Evolutionary conservation across 176 grass and related monocot species (phyloP), one percentile per base, ranked within the genome.

Genomic region (Cenchrus purpureus): DNA sequence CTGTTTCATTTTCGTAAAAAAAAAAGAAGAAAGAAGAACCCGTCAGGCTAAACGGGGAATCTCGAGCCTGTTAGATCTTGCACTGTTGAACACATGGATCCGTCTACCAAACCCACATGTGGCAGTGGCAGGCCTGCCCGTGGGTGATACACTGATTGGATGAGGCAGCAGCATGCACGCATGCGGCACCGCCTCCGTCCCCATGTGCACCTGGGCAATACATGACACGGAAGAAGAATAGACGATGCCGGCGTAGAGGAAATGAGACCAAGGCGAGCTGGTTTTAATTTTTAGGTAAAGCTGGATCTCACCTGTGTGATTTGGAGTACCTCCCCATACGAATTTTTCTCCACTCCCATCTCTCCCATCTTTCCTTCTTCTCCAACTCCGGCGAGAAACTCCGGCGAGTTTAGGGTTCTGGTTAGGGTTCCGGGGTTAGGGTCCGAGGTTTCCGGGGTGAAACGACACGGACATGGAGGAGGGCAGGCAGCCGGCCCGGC

Each of bases 91-190:
- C 75, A 16, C 75, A 79, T 56, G 49, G 78, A 65, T 12, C 78
- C 9, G 6, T 28, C 60, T 73, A 86, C 84, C 85, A 91, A 84
- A 82, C 89, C 74, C 85, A 80, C 89, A 80, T 84, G 75, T 31
- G 75, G 57, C 68, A 74, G 31, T 32, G 31, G 31, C 31, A 32
- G 31, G 31, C 31, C 31, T 76, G 80, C 14, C 54, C 54, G 54
- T 56, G 82, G 61, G 46, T 52, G 43, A 81, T 76, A 40, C 37
- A 40, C 28, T 17, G 22, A 16, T 32, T 29, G 60, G 43, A 55
- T 48, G 56, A 74, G 40, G 3, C 71, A 64, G 3, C 71, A 64
- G 25, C 45, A 51, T 31, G 50, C 75, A 54, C 45, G 20, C 65
- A 81, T 17, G 65, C 65, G 22, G 3, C 51, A 51, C 67, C 42